Percentiles rank a stretch among this genome's conserved stretches.
Evolutionary conservation across 306 rosid species (phyloP).

Genomic region (Cucurbita maxima): DNA sequence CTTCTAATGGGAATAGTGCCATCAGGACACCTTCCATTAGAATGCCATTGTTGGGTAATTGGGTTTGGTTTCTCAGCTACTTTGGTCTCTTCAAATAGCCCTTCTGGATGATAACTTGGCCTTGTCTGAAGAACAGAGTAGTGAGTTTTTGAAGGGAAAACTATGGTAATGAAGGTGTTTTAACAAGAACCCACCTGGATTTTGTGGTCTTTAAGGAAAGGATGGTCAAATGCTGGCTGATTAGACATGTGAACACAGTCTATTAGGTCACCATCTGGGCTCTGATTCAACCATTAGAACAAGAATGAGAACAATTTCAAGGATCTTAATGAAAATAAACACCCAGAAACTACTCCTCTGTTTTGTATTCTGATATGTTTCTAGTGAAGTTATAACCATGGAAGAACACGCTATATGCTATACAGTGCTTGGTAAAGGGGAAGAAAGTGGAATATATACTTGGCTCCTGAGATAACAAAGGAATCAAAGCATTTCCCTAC

Average conservation of each 20-base stretch:
- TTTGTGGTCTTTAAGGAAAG: conserved; percentile 91
- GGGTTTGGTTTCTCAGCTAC: conserved; percentile 32
- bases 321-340: neutral
- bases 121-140: conserved; percentile 36
- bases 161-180: neutral
- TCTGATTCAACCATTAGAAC: conserved; percentile 36
- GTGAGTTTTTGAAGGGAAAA: neutral
- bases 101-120: conserved; percentile 82
- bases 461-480: neutral
- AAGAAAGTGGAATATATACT: neutral
- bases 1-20: conserved; percentile 81
- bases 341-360: neutral
- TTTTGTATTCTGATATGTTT: neutral
- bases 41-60: conserved; percentile 70
- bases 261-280: conserved; percentile 90
- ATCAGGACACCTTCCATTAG: conserved; percentile 65
- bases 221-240: conserved; percentile 96
- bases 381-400: neutral
- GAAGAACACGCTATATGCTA: neutral
- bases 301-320: neutral
- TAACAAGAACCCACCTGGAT: conserved; percentile 10
- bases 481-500: neutral
- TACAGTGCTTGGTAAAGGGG: neutral
- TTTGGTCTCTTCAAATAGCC: conserved; percentile 63
- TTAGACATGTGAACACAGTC: conserved; percentile 77